Conservation (phyloP, 768 basidiomycete species). For the Russula compacta region DNA sequence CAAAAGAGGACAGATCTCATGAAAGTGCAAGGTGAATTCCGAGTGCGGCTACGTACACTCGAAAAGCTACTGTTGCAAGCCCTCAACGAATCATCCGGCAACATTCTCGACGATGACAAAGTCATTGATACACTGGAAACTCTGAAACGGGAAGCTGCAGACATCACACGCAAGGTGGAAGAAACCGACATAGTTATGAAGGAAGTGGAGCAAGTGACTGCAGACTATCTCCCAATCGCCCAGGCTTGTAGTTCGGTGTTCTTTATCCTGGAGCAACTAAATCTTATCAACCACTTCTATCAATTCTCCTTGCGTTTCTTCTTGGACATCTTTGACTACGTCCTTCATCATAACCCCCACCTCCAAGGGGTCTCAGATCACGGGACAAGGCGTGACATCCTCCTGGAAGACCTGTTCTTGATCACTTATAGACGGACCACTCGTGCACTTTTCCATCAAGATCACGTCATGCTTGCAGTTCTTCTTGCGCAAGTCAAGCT, state of each 20-base stretch:
- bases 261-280: slow-evolving; percentile 93
- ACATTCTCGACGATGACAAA: slow-evolving; percentile 97
- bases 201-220: slow-evolving; percentile 92
- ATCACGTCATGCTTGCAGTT: slow-evolving; percentile 85
- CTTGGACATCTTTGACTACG: slow-evolving; percentile 96
- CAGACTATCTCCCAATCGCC: slow-evolving; percentile 88
- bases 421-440: slow-evolving; percentile 84
- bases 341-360: slow-evolving; percentile 87
- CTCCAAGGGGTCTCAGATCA: slow-evolving; percentile 72
- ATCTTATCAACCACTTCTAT: slow-evolving; percentile 94
- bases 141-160: slow-evolving; percentile 91
- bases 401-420: slow-evolving; percentile 84
- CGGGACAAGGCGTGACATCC: slow-evolving; percentile 60
- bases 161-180: slow-evolving; percentile 91
- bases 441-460: slow-evolving; percentile 79
- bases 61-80: slow-evolving; percentile 91
- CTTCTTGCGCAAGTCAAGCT: slow-evolving; percentile 85
- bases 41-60: slow-evolving; percentile 80
- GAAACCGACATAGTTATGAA: slow-evolving; percentile 94
- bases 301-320: slow-evolving; percentile 97
- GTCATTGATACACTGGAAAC: slow-evolving; percentile 96
- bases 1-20: slow-evolving; percentile 91
- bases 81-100: slow-evolving; percentile 92
- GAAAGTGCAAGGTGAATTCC: slow-evolving; percentile 98
- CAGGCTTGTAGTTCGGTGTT: slow-evolving; percentile 95